Conservation (phyloP, 2,329 filamentous ascomycete species). For the Fusarium pseudonygamai region DNA sequence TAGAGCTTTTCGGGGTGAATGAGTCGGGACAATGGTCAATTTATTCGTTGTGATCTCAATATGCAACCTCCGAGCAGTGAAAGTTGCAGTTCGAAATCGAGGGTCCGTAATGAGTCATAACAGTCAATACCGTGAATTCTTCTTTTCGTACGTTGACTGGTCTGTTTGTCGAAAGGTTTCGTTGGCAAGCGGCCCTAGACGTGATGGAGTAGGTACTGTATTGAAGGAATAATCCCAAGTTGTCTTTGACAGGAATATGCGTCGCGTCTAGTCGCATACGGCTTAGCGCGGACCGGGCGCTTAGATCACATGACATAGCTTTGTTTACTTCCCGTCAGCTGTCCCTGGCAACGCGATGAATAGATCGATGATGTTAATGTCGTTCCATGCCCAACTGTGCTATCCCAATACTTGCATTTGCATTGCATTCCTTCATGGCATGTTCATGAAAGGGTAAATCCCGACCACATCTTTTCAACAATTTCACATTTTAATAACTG, state of each 20-base stretch:
- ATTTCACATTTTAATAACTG: slow-evolving; percentile 21
- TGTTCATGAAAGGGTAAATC: slow-evolving; percentile 39
- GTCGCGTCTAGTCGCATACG: slow-evolving; percentile 20
- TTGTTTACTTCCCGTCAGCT: slow-evolving; percentile 43
- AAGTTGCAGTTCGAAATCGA: not conserved
- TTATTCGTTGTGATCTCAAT: not conserved
- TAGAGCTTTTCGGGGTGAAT: not conserved
- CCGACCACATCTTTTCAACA: slow-evolving; percentile 38
- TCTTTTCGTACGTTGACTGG: not conserved
- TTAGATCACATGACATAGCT: slow-evolving; percentile 35
- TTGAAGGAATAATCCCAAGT: slow-evolving; percentile 2
- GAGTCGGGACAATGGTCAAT: not conserved
- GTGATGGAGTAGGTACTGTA: not conserved
- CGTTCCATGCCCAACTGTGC: slow-evolving; percentile 20
- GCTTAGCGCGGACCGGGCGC: slow-evolving; percentile 13
- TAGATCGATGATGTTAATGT: slow-evolving; percentile 34
- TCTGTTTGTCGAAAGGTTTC: not conserved
- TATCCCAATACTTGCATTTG: slow-evolving; percentile 34
- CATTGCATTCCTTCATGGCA: slow-evolving; percentile 41
- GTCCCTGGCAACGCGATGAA: slow-evolving; percentile 42
- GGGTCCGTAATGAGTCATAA: not conserved
- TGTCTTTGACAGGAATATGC: slow-evolving; percentile 8
- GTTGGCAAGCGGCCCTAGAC: slow-evolving; percentile 3
- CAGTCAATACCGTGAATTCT: not conserved
- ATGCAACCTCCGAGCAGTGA: not conserved